Evolutionary conservation across 2,329 filamentous ascomycete species (phyloP), one percentile per base, ranked within the genome.

Genomic region (Claviceps digitariae): DNA sequence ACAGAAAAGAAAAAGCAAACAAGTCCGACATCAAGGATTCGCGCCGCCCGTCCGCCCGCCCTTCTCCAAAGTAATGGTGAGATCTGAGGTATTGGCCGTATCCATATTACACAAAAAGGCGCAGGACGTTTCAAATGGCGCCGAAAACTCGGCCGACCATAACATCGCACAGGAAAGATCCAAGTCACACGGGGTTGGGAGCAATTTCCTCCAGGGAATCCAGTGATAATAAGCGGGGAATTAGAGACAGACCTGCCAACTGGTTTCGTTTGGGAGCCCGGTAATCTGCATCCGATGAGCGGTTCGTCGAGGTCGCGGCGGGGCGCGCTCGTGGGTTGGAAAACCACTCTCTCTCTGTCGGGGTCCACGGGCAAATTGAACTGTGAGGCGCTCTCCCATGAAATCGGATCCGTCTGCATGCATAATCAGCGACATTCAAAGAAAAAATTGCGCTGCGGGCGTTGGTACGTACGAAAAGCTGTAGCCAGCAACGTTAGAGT

Each of bases 251-350:
- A 98, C 93, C 93, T 98, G 93, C 93, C 93, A 98, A 83, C 90
- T 96, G 79, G 93, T 98, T 79, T 97, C 91, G 75, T 82, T 84
- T 69, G 91, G 90, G 72, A 98, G 88, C 76, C 90, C 91, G 77
- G 87, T 87, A 67, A 98, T 94, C 72, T 91, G 86, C 93, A 98
- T 97, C 70, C 93, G 87, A 72, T 90, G 90, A 62, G 90, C 84
- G 62, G 93, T 98, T 70, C 93, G 90, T 67, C 93, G 86, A 60
- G 93, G 93, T 66, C 93, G 87, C 60, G 80, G 78, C 58, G 77
- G 73, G 53, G 71, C 73, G 62, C 81, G 77, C 64, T 83, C 81
- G 59, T 78, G 73, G 62, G 67, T 69, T 57, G 72, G 71, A 62
- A 75, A 76, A 63, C 71, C 69, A 52, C 64, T 66, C 58, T 78